phyloP scores from a whole-genome alignment of 1,284 basidiomycete species.

The Trichosporon coremiiforme region DNA sequence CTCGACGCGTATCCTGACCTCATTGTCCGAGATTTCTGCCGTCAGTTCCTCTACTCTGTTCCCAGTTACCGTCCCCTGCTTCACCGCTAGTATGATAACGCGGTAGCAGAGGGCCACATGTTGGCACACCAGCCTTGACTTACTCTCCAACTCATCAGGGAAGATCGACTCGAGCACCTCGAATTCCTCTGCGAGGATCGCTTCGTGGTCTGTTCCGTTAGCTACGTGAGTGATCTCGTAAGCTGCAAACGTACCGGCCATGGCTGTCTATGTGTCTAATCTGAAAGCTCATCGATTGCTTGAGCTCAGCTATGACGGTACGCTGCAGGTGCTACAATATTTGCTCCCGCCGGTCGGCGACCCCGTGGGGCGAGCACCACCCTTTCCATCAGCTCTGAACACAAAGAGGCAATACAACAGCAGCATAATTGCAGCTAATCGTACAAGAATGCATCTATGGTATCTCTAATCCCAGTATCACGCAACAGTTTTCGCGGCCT shows the following conservation, averaged over 20 bases:
- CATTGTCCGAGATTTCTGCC: slow-evolving; percentile 79
- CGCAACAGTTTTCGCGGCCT: slow-evolving; percentile 39
- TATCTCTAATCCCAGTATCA: slow-evolving; percentile 9
- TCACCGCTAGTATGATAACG: too few species aligned
- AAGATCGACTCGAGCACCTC: slow-evolving; percentile 97
- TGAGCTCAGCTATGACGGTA: slow-evolving; percentile 1
- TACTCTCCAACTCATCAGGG: slow-evolving; percentile 87
- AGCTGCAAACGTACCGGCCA: slow-evolving; percentile 20
- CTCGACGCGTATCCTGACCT: slow-evolving; percentile 82
- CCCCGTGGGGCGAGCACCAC: neutral
- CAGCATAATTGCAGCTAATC: neutral
- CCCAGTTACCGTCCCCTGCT: too few species aligned
- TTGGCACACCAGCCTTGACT: too few species aligned
- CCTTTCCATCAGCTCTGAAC: neutral
- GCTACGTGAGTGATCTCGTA: neutral
- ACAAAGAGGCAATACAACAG: too few species aligned
- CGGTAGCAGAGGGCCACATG: too few species aligned
- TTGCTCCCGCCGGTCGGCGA: neutral
- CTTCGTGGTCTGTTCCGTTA: slow-evolving; percentile 53
- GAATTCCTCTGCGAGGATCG: slow-evolving; percentile 71
- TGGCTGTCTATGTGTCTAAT: neutral
- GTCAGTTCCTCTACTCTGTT: too few species aligned
- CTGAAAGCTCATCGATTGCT: neutral
- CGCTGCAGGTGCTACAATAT: neutral
- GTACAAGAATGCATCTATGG: slow-evolving; percentile 16